Percentiles rank a stretch among this genome's conserved stretches.
Conservation (phyloP, 2,329 filamentous ascomycete species). For the Bipolaris bicolor region DNA sequence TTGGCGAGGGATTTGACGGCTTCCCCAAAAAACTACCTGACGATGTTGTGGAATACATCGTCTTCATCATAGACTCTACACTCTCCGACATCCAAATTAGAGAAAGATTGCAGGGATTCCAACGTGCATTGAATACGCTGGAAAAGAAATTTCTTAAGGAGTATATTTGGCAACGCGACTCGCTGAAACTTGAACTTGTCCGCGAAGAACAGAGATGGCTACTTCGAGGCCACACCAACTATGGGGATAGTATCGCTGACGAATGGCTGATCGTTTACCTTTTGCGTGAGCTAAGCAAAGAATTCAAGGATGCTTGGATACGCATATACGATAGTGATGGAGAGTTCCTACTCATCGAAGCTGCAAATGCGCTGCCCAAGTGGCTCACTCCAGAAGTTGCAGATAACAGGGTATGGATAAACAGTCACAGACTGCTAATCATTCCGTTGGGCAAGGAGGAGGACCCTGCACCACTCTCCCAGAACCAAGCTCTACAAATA, state of each 20-base stretch:
- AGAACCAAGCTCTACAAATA: slow-evolving; percentile 68
- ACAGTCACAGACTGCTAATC: slow-evolving; percentile 75
- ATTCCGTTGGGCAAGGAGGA: slow-evolving; percentile 62
- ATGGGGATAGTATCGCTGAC: slow-evolving; percentile 93
- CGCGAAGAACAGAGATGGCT: slow-evolving; percentile 65
- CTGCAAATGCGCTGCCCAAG: slow-evolving; percentile 81
- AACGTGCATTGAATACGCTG: slow-evolving; percentile 71
- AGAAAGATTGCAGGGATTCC: slow-evolving; percentile 71
- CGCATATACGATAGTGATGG: slow-evolving; percentile 87
- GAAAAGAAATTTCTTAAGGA: slow-evolving; percentile 70
- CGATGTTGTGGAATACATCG: slow-evolving; percentile 83
- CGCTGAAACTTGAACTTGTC: slow-evolving; percentile 70
- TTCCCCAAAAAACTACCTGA: slow-evolving; percentile 75
- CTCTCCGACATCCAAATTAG: slow-evolving; percentile 63
- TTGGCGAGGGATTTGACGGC: slow-evolving; percentile 68
- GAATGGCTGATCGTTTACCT: slow-evolving; percentile 97
- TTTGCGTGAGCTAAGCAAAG: slow-evolving; percentile 77
- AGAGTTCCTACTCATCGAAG: slow-evolving; percentile 93
- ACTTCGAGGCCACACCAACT: slow-evolving; percentile 80
- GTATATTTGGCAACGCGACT: slow-evolving; percentile 94
- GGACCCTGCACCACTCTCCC: slow-evolving; percentile 55
- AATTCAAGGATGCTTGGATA: slow-evolving; percentile 77
- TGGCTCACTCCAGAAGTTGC: slow-evolving; percentile 95
- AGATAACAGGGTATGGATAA: slow-evolving; percentile 86
- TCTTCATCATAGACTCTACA: slow-evolving; percentile 71